Percentiles rank a stretch among this genome's conserved stretches.
These are phyloP conservation scores for Metschnikowia matae DNA, from an alignment of 805 yeast species.

Conservation along the genomic window DNA sequence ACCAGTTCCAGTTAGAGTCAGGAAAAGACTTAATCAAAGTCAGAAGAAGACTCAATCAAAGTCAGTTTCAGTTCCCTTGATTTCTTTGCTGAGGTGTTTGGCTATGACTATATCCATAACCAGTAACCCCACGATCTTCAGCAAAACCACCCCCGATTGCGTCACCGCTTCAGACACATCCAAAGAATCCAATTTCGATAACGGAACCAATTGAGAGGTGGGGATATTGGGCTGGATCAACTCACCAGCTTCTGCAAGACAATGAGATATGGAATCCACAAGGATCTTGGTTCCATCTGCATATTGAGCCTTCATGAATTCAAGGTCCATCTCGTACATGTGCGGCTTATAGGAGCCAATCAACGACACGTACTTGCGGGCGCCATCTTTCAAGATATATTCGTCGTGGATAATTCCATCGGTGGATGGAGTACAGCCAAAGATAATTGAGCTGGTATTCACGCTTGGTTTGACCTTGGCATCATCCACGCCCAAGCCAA, in stretches of 20 bases:
- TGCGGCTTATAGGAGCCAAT: conserved; percentile 68
- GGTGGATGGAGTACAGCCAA: conserved; percentile 59
- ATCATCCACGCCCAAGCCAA: background rate
- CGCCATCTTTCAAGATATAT: conserved; percentile 27
- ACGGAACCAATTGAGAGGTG: conserved; percentile 41
- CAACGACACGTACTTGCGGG: conserved; percentile 44
- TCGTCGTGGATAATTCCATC: conserved; percentile 39
- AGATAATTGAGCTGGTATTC: conserved; percentile 44
- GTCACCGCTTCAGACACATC: conserved; percentile 4
- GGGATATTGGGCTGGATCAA: conserved; percentile 44
- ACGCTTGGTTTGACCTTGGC: conserved; percentile 16
- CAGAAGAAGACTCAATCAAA: background rate
- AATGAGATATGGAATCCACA: conserved; percentile 58
- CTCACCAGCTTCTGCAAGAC: conserved; percentile 62
- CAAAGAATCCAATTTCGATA: conserved; percentile 31
- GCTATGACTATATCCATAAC: conserved; percentile 62
- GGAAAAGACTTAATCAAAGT: too few species aligned
- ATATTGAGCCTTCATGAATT: conserved; percentile 31
- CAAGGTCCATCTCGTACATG: conserved; percentile 57
- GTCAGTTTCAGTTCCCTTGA: conserved; percentile 11
- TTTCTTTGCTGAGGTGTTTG: conserved; percentile 30
- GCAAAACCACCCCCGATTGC: conserved; percentile 33
- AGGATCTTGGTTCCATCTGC: conserved; percentile 41
- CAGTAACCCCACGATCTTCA: conserved; percentile 59
- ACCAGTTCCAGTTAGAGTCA: too few species aligned